Base-by-base conservation (phyloP, 129 eudicot species). In the Gnaphalium uliginosum region DNA sequence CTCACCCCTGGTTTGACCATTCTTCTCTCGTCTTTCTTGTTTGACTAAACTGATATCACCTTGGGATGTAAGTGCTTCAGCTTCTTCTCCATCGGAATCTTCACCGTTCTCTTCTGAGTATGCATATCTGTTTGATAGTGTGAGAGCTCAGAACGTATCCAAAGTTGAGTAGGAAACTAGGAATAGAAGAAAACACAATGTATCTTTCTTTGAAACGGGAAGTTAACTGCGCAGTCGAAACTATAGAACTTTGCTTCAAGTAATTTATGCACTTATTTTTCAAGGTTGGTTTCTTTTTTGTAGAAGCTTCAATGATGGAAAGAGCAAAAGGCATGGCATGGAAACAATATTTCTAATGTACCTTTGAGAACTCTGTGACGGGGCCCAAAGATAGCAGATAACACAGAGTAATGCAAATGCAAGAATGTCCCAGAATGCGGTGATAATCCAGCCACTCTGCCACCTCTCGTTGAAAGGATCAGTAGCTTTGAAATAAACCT, bases 391-490 rank as follows among this genome's bases (percentile, higher is more conserved):
- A 84, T 86, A 95, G 87, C 99, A 95, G 76, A 95, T 91, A 71
- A 91, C 93, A 70, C 87, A 91, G 32, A 95, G 94, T 76, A 95
- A 61, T 62, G 89, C 88, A 72, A 91, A 86, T 62, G 99, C 92
- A 76, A 95, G 90, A 82, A 95, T 86, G 87, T 95, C 99, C 99
- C 99, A 95, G 78, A 95, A 95, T 78, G 97, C 96, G 71, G 95
- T 89, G 81, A 95, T 91, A 59, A 91, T 86, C 99, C 99, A 95
- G 39, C 82, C 99, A 58, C 90, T 85, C 83, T 95, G 96, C 99
- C 99, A 95, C 85, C 90, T 90, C 88, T 95, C 99, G 58, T 95
- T 95, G 74, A 91, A 95, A 64, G 99, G 99, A 85, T 95, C 99
- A 4, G 97, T 95, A 81, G 97, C 92, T 87, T 95, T 95, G 69